These are phyloP conservation scores for Calvatia gigantea DNA, from an alignment of 768 basidiomycete species.

Conservation along the genomic window DNA sequence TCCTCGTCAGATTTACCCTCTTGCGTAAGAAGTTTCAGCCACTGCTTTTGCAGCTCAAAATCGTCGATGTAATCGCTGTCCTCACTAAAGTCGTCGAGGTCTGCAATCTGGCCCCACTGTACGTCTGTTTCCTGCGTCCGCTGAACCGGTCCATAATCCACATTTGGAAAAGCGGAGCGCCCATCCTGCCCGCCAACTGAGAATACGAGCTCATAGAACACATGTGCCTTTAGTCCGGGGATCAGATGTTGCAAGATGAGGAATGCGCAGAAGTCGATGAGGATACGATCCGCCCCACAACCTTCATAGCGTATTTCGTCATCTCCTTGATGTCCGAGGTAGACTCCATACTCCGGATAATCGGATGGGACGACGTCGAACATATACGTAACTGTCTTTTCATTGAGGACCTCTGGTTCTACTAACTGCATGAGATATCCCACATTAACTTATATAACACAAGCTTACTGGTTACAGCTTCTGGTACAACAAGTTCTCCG, in stretches of 20 bases:
- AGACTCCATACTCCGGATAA: neutral
- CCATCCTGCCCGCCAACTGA: neutral
- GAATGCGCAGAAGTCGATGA: slow-evolving; percentile 1
- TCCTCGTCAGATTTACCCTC: slow-evolving; percentile 1
- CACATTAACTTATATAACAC: neutral
- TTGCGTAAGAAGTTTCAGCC: neutral
- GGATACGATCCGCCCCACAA: neutral
- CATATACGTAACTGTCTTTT: neutral
- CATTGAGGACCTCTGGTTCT: neutral
- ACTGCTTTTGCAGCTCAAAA: neutral
- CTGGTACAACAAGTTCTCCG: neutral
- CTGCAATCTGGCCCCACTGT: neutral
- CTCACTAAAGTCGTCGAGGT: neutral
- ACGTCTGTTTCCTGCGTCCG: neutral
- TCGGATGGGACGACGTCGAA: neutral
- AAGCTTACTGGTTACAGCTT: neutral
- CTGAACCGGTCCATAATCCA: slow-evolving; percentile 2
- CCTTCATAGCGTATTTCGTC: neutral
- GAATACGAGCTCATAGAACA: neutral
- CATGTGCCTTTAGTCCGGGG: neutral
- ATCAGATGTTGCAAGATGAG: slow-evolving; percentile 3
- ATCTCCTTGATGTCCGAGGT: neutral
- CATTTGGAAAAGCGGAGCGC: neutral
- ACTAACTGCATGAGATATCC: too few species aligned
- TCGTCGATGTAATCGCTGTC: neutral